Evolutionary conservation across 495 filamentous ascomycete genomes (phyloP).

Genomic region (Trichocladium antarcticum): DNA sequence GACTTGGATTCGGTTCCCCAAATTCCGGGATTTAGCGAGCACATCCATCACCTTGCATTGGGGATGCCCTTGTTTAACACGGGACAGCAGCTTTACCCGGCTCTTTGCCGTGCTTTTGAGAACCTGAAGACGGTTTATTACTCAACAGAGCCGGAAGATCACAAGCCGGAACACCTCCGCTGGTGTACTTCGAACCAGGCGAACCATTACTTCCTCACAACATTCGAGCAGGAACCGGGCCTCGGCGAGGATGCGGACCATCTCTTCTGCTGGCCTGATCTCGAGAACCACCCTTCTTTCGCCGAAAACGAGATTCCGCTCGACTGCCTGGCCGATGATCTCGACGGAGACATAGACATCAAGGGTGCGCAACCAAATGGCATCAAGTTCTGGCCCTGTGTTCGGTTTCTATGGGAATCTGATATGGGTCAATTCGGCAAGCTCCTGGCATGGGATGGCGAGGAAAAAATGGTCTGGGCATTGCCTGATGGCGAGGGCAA

Average conservation of each 20-base stretch:
- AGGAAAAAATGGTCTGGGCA: not conserved
- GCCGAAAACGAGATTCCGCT: constrained; percentile 5
- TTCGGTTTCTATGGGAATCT: constrained; percentile 17
- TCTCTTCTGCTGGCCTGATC: constrained; percentile 31
- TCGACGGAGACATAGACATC: not conserved
- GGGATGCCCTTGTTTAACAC: not conserved
- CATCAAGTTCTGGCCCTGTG: too few relatives aligned
- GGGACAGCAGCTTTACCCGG: not conserved
- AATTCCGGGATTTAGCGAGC: constrained; percentile 11
- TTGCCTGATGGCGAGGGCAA: constrained; percentile 2
- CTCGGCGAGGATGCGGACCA: constrained; percentile 6
- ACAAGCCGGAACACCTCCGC: not conserved
- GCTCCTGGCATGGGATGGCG: constrained; percentile 3
- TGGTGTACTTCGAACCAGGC: constrained; percentile 24
- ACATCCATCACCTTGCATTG: constrained; percentile 18
- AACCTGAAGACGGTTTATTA: constrained; percentile 16
- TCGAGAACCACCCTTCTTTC: constrained; percentile 8
- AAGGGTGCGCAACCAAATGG: not conserved
- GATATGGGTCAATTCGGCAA: constrained; percentile 6
- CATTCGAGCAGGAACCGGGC: constrained; percentile 11
- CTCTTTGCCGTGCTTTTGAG: not conserved
- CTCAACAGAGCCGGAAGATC: not conserved
- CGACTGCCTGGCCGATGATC: not conserved
- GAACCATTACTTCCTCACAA: constrained; percentile 11
- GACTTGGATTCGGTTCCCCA: not conserved